Percentiles rank a stretch among this genome's conserved stretches.
Conservation (phyloP, 2,329 filamentous ascomycete species). For the Fusarium protoensiforme region DNA sequence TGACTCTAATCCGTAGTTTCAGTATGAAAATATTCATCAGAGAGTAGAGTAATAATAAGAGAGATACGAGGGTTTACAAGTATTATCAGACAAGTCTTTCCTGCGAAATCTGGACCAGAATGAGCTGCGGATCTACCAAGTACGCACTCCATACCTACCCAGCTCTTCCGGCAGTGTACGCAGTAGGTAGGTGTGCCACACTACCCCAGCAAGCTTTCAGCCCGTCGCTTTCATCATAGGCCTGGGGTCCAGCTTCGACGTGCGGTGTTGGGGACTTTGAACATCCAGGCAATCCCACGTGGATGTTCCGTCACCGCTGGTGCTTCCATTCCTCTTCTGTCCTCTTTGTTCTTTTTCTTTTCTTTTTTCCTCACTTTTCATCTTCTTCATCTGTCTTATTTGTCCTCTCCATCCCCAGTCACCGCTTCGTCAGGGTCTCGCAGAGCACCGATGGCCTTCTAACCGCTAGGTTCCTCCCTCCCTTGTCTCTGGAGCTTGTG, state of each 20-base stretch:
- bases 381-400: background rate
- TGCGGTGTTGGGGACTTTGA: conserved; percentile 7
- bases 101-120: background rate
- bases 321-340: conserved; percentile 6
- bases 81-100: background rate
- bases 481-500: conserved; percentile 7
- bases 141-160: background rate
- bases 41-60: background rate
- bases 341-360: conserved; percentile 5
- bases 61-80: background rate
- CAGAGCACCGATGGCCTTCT: conserved; percentile 19
- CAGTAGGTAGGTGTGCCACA: conserved; percentile 7
- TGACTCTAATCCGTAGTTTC: background rate
- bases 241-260: conserved; percentile 19
- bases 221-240: conserved; percentile 32
- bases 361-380: background rate
- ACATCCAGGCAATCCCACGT: conserved; percentile 29
- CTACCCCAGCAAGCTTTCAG: conserved; percentile 36
- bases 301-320: conserved; percentile 35
- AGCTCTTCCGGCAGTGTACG: background rate
- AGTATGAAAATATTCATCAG: background rate
- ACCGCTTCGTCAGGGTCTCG: conserved; percentile 6
- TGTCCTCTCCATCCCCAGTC: conserved; percentile 1
- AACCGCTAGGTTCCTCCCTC: background rate
- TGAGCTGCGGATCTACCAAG: background rate